These are phyloP conservation scores for Neurospora africana DNA, from an alignment of 495 filamentous ascomycete species.

Conservation along the genomic window DNA sequence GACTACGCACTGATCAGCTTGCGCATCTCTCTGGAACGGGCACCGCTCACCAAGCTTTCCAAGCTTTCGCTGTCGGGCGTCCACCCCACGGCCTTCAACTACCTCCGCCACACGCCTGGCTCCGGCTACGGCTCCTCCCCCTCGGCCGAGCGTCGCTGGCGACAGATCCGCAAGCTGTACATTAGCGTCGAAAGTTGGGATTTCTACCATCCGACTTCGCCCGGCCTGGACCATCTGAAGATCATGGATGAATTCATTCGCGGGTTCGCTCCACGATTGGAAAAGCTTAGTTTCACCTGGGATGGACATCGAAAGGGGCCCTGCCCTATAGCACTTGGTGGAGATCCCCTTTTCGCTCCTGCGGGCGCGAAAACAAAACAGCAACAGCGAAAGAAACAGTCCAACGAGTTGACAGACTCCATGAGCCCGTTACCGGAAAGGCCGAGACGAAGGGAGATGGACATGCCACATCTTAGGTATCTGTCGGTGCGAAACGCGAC, in stretches of 20 bases:
- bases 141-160: constrained; percentile 53
- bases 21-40: constrained; percentile 63
- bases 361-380: constrained; percentile 12
- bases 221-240: constrained; percentile 60
- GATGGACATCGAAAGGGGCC: constrained; percentile 49
- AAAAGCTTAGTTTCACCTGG: constrained; percentile 61
- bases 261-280: constrained; percentile 48
- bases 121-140: constrained; percentile 52
- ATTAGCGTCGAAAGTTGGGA: constrained; percentile 58
- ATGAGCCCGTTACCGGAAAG: constrained; percentile 39
- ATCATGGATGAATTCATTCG: constrained; percentile 64
- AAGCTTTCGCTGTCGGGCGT: constrained; percentile 56
- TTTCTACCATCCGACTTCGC: constrained; percentile 34
- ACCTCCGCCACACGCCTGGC: constrained; percentile 52
- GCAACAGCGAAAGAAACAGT: constrained; percentile 36
- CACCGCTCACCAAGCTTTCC: constrained; percentile 45
- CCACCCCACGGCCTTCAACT: constrained; percentile 58
- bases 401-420: constrained; percentile 43
- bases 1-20: constrained; percentile 76
- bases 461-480: constrained; percentile 48
- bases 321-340: constrained; percentile 54
- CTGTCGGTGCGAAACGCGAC: constrained; percentile 57
- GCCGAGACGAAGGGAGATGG: constrained; percentile 36
- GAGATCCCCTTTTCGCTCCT: constrained; percentile 48
- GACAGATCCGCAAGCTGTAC: constrained; percentile 56